phyloP scores from a whole-genome alignment of 106 monocot species.

The Vanilla planifolia region DNA sequence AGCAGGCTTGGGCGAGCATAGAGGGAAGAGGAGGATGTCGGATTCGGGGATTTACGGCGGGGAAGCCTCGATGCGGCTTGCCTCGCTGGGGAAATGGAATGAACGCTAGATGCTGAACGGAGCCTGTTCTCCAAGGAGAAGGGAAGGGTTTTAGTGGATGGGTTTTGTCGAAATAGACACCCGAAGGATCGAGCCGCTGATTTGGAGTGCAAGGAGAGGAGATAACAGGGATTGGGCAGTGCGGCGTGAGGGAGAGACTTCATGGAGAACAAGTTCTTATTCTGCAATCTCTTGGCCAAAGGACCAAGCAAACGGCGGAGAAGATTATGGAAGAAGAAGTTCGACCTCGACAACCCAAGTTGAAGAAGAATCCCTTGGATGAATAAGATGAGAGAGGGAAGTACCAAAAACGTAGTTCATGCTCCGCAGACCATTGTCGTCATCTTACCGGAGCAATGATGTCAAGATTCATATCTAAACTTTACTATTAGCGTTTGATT shows the following conservation, averaged over 20 bases:
- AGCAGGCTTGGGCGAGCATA: constrained; percentile 61
- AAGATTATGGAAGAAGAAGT: not conserved
- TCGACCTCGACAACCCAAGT: too few species aligned
- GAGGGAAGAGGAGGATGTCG: constrained; percentile 41
- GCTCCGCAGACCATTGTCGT: too few species aligned
- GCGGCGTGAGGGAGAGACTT: not conserved
- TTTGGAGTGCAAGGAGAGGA: constrained; percentile 12
- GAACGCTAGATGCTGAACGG: not conserved
- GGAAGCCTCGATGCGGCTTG: not conserved
- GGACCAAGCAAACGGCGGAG: not conserved
- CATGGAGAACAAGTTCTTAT: not conserved
- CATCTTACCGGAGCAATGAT: too few species aligned
- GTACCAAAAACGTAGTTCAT: too few species aligned
- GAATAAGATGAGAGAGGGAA: too few species aligned
- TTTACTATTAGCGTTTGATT: too few species aligned
- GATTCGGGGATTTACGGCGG: constrained; percentile 2
- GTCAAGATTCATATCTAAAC: too few species aligned
- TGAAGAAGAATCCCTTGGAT: too few species aligned
- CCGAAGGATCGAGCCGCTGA: constrained; percentile 2
- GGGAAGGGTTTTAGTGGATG: constrained; percentile 7
- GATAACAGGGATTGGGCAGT: not conserved
- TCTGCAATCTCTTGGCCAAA: not conserved
- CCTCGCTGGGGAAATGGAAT: not conserved
- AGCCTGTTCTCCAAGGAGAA: not conserved
- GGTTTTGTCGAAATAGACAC: constrained; percentile 7